phyloP scores from a whole-genome alignment of 805 yeast genomes.

The Wickerhamomyces chaumierensis region DNA sequence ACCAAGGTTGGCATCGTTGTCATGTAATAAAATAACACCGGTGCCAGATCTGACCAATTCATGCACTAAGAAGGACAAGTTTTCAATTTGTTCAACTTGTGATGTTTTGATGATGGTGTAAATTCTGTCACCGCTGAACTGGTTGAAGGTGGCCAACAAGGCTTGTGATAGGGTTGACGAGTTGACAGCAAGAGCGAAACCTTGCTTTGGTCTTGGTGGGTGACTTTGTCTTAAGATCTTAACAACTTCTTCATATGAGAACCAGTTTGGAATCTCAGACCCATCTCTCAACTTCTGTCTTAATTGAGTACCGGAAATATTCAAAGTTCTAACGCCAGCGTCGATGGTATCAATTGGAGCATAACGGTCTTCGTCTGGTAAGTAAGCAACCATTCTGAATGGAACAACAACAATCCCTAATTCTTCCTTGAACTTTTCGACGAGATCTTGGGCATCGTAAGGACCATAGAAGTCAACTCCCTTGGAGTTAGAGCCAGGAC shows the following conservation, averaged over 20 bases:
- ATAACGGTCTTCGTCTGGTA: slow-evolving; percentile 91
- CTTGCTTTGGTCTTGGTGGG: slow-evolving; percentile 86
- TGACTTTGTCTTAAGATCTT: slow-evolving; percentile 81
- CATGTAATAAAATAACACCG: slow-evolving; percentile 63
- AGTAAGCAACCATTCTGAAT: slow-evolving; percentile 91
- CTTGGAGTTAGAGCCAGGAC: slow-evolving; percentile 81
- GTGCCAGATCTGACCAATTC: slow-evolving; percentile 85
- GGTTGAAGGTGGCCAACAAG: slow-evolving; percentile 81
- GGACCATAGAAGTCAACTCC: slow-evolving; percentile 96
- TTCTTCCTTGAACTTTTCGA: slow-evolving; percentile 64
- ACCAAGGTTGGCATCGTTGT: slow-evolving; percentile 4
- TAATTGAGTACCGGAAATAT: slow-evolving; percentile 90
- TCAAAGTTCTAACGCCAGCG: slow-evolving; percentile 67
- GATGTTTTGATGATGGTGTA: slow-evolving; percentile 30
- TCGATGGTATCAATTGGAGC: slow-evolving; percentile 92
- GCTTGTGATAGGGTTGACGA: slow-evolving; percentile 68
- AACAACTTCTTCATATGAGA: slow-evolving; percentile 94
- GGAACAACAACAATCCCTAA: slow-evolving; percentile 87
- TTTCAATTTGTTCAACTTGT: slow-evolving; percentile 20
- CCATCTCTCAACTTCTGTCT: slow-evolving; percentile 83
- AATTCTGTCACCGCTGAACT: slow-evolving; percentile 64
- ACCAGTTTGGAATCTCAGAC: slow-evolving; percentile 89
- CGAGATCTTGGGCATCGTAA: slow-evolving; percentile 89
- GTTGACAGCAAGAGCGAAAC: slow-evolving; percentile 65
- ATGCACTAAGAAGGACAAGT: slow-evolving; percentile 46